phyloP scores from a whole-genome alignment of 1,139 yeast genomes.

The Pichia sp. region DNA sequence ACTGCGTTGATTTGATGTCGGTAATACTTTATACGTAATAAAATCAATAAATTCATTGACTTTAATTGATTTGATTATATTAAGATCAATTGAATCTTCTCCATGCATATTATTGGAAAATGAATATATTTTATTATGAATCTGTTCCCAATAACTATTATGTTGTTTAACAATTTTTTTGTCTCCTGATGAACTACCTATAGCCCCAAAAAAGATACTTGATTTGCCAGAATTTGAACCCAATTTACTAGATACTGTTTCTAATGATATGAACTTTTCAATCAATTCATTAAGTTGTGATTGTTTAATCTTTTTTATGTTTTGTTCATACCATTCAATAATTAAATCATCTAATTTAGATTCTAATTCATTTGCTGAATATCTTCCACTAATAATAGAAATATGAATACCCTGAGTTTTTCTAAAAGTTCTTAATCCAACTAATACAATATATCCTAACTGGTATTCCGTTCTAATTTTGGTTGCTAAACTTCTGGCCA shows the following conservation, averaged over 20 bases:
- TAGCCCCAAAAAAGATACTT: slow-evolving; percentile 34
- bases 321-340: slow-evolving; percentile 31
- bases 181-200: slow-evolving; percentile 26
- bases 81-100: slow-evolving; percentile 32
- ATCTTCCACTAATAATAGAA: slow-evolving; percentile 43
- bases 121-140: slow-evolving; percentile 36
- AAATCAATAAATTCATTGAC: slow-evolving; percentile 31
- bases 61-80: slow-evolving; percentile 27
- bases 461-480: slow-evolving; percentile 48
- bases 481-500: slow-evolving; percentile 36
- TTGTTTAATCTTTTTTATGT: slow-evolving; percentile 29
- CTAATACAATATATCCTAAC: slow-evolving; percentile 51
- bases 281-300: slow-evolving; percentile 28
- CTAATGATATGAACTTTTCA: slow-evolving; percentile 33
- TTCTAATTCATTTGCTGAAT: slow-evolving; percentile 34
- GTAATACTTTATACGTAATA: slow-evolving; percentile 34
- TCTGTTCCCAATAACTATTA: slow-evolving; percentile 43
- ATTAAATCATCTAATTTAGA: slow-evolving; percentile 43
- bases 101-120: slow-evolving; percentile 32
- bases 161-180: slow-evolving; percentile 36
- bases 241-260: slow-evolving; percentile 19
- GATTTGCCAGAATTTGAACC: slow-evolving; percentile 32
- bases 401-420: slow-evolving; percentile 52
- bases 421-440: slow-evolving; percentile 48
- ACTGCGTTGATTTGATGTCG: slow-evolving; percentile 34